Conservation (phyloP, 2,329 filamentous ascomycete species). For the Pseudogymnoascus pannorum region DNA sequence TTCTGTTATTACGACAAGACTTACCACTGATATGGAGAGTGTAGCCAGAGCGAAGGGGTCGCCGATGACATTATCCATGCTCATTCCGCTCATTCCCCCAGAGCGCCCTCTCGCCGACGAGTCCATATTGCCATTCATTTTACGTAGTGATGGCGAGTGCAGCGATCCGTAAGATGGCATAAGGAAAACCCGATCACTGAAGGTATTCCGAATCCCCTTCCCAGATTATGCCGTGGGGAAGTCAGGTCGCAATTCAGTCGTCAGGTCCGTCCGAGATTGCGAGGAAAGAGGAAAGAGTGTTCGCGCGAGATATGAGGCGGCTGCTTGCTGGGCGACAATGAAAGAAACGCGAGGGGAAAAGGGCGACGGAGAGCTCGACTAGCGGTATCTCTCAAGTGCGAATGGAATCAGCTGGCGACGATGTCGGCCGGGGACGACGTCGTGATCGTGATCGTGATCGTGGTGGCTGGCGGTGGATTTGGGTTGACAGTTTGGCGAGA, state of each 20-base stretch:
- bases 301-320: neutral
- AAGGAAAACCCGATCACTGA: constrained; percentile 15
- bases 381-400: neutral
- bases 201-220: constrained; percentile 4
- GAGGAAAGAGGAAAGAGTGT: neutral
- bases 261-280: neutral
- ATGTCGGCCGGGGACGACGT: neutral
- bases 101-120: constrained; percentile 39
- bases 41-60: constrained; percentile 95
- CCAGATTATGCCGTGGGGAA: neutral
- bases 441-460: neutral
- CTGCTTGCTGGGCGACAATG: neutral
- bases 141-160: constrained; percentile 65
- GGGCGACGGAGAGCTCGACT: neutral
- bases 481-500: neutral
- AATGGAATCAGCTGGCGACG: neutral
- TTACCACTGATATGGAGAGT: constrained; percentile 81
- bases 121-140: constrained; percentile 69
- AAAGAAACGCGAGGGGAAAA: neutral
- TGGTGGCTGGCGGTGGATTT: constrained; percentile 6
- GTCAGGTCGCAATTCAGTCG: neutral
- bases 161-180: constrained; percentile 72
- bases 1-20: constrained; percentile 29
- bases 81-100: constrained; percentile 51
- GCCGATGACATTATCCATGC: constrained; percentile 82